Evolutionary conservation across 805 yeast species (phyloP).

Genomic region (Nakazawaea siamensis): DNA sequence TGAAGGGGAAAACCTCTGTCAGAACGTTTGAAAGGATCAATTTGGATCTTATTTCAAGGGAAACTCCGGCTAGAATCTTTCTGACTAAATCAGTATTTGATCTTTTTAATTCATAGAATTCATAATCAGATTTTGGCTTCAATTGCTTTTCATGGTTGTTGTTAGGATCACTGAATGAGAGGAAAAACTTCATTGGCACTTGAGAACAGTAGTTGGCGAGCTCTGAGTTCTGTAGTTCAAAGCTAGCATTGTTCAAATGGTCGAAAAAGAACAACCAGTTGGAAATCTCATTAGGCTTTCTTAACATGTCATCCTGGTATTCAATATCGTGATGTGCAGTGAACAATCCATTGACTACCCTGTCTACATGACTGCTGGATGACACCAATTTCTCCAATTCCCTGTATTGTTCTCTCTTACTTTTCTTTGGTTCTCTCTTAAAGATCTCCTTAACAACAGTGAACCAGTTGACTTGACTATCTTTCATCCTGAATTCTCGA

Average conservation of each 20-base stretch:
- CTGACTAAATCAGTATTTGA: slow-evolving; percentile 25
- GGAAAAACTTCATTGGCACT: slow-evolving; percentile 55
- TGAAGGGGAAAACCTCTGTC: slow-evolving; percentile 25
- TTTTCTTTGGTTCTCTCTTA: slow-evolving; percentile 35
- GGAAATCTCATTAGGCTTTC: slow-evolving; percentile 50
- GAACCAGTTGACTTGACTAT: slow-evolving; percentile 60
- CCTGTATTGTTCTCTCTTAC: slow-evolving; percentile 39
- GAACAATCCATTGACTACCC: slow-evolving; percentile 66
- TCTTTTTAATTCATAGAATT: slow-evolving; percentile 28
- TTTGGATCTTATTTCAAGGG: slow-evolving; percentile 21
- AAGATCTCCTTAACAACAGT: slow-evolving; percentile 55
- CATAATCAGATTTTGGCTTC: slow-evolving; percentile 24
- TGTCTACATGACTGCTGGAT: slow-evolving; percentile 46
- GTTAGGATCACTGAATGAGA: slow-evolving; percentile 53
- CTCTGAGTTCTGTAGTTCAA: slow-evolving; percentile 35
- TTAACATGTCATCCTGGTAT: slow-evolving; percentile 55
- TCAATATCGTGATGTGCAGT: slow-evolving; percentile 52
- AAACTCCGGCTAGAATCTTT: slow-evolving; percentile 20
- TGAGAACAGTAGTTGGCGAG: slow-evolving; percentile 43
- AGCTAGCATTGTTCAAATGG: slow-evolving; percentile 29
- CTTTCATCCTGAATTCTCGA: slow-evolving; percentile 36
- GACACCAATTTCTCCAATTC: slow-evolving; percentile 38
- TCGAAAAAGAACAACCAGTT: slow-evolving; percentile 80
- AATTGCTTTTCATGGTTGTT: slow-evolving; percentile 17
- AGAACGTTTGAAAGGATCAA: slow-evolving; percentile 17